These are phyloP conservation scores for Eucalyptus virginea DNA, from an alignment of 345 rosid genomes.

Conservation along the genomic window DNA sequence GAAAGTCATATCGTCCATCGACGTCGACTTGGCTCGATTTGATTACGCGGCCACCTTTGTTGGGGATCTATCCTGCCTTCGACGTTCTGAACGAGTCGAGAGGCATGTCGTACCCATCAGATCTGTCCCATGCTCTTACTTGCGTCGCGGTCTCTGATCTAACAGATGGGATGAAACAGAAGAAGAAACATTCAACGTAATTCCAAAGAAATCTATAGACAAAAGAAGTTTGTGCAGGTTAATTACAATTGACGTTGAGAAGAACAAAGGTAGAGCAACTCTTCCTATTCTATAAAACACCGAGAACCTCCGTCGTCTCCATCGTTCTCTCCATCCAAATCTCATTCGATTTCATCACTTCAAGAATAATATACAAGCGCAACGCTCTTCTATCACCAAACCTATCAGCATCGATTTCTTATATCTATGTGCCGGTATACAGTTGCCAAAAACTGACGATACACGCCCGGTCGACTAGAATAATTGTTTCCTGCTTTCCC, in stretches of 20 bases:
- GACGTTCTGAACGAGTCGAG: not conserved
- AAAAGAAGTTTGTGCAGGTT: not conserved
- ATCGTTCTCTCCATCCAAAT: not conserved
- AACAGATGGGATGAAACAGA: not conserved
- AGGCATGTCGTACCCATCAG: not conserved
- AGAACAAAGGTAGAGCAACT: not conserved
- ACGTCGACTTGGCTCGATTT: not conserved
- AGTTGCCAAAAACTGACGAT: not conserved
- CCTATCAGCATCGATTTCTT: not conserved
- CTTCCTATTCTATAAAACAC: not conserved
- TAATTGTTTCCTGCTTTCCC: not conserved
- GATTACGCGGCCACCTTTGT: not conserved
- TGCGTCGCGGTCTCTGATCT: not conserved
- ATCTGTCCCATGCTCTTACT: not conserved
- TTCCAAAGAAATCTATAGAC: not conserved
- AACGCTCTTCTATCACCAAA: not conserved
- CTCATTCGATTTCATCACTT: not conserved
- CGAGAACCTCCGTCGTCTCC: not conserved
- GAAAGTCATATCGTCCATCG: not conserved
- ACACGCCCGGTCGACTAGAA: not conserved
- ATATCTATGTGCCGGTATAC: not conserved
- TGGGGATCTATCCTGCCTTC: not conserved
- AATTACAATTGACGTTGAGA: not conserved
- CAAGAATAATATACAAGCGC: not conserved
- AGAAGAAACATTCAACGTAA: not conserved